Evolutionary conservation across 2,329 filamentous ascomycete genomes (phyloP).

Genomic region (Scedosporium boydii): DNA sequence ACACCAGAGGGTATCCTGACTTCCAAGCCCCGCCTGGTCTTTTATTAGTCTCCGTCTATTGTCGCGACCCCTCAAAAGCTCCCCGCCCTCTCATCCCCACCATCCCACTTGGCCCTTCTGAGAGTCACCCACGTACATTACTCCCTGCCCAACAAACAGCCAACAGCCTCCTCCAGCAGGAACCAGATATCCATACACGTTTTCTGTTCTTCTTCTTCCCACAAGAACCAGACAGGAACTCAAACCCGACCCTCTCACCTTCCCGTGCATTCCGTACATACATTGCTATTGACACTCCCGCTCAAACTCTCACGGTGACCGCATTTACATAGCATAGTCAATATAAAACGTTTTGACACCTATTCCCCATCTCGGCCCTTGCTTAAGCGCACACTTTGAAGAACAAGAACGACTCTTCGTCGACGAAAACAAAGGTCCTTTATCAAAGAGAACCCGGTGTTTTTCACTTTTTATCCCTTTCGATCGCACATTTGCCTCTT

Average conservation of each 20-base stretch:
- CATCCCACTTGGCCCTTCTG: not conserved
- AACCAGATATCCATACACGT: too few relatives aligned
- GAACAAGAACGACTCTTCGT: not conserved
- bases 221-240: not conserved
- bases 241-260: not conserved
- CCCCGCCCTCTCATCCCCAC: conserved; percentile 12
- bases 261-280: not conserved
- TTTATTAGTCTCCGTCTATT: conserved; percentile 5
- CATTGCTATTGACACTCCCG: not conserved
- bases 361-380: not conserved
- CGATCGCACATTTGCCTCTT: not conserved
- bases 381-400: not conserved
- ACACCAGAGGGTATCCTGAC: not conserved
- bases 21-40: not conserved
- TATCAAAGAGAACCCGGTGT: not conserved
- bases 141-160: not conserved
- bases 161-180: too few relatives aligned
- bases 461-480: not conserved
- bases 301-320: not conserved
- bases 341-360: conserved; percentile 4
- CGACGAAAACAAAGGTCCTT: not conserved
- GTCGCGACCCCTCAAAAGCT: not conserved
- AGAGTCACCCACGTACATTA: not conserved
- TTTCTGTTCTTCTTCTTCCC: not conserved
- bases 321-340: conserved; percentile 5